Conservation (phyloP, 495 filamentous ascomycete genomes). For the Penicillium robsamsonii region DNA sequence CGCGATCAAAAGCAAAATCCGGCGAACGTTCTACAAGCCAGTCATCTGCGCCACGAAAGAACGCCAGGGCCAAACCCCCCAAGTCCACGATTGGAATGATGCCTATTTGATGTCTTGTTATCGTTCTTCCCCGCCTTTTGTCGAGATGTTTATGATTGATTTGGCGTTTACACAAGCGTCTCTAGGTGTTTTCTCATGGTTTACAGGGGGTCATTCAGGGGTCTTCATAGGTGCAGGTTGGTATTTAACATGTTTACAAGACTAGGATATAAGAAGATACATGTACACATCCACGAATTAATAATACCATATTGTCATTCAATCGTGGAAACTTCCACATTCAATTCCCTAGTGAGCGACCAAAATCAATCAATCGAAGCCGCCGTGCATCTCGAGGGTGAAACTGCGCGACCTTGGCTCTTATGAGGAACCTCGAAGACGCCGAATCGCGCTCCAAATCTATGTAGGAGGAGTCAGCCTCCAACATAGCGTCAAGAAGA, state of each 20-base stretch:
- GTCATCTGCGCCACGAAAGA: slow-evolving; percentile 29
- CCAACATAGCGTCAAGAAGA: slow-evolving; percentile 62
- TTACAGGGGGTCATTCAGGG: background rate
- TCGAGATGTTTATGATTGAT: slow-evolving; percentile 21
- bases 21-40: slow-evolving; percentile 27
- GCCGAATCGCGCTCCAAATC: slow-evolving; percentile 72
- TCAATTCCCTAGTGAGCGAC: slow-evolving; percentile 65
- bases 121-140: slow-evolving; percentile 10
- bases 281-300: slow-evolving; percentile 9
- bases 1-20: slow-evolving; percentile 28
- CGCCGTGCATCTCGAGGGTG: slow-evolving; percentile 77
- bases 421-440: slow-evolving; percentile 75
- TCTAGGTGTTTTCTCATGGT: slow-evolving; percentile 21
- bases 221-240: background rate
- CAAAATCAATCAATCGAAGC: slow-evolving; percentile 81
- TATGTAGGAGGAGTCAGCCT: slow-evolving; percentile 68
- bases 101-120: slow-evolving; percentile 37
- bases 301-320: slow-evolving; percentile 18
- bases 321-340: slow-evolving; percentile 27
- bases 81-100: slow-evolving; percentile 47
- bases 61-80: slow-evolving; percentile 30
- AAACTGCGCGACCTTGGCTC: slow-evolving; percentile 81
- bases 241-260: slow-evolving; percentile 7
- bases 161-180: slow-evolving; percentile 25
- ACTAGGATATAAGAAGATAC: slow-evolving; percentile 20